Evolutionary conservation across 805 yeast species (phyloP), one percentile per base, ranked within the genome.

Genomic region (Starmera quercuum): DNA sequence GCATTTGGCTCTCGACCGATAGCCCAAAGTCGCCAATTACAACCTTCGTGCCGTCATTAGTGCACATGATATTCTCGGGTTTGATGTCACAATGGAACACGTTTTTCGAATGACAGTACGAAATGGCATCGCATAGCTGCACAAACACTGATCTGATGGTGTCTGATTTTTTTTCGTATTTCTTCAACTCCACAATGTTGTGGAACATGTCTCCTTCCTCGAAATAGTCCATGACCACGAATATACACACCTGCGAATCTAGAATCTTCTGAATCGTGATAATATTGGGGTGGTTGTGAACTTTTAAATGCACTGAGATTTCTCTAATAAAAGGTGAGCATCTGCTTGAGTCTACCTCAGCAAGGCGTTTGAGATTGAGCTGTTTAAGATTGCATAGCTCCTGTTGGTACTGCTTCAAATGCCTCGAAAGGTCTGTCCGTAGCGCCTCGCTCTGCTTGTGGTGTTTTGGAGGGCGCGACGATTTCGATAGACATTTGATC

Each of bases 51-150:
- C 77, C 85, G 46, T 71, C 66, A 50, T 58, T 56, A 10, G 74
- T 68, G 32, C 87, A 76, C 49, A 92, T 64, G 36, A 92, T 73
- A 62, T 92, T 92, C 56, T 92, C 97, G 6, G 98, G 98, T 63
- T 92, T 92, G 44, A 88, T 75, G 59, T 88, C 97, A 53, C 97
- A 83, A 55, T 88, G 97, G 54, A 78, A 90, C 24, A 90, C 75
- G n/a, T 83, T 80, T 40, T 72, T 74, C 2, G 80, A 67, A 56
- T 90, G 97, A 50, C 94, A 83, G 60, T 79, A 83, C 41, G 75
- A 73, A 34, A 88, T 70, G 3, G 88, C 95, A 41, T 87, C 83
- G 28, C 90, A 66, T 55, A 92, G 70, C 59, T 92, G 97, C 27
- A 71, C 49, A 48, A 83, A 81, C 42, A 71, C 80, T 39, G 65